A percentile compares a stretch with the other conserved stretches of the same genome.
Conservation (phyloP, 1,139 yeast species). For the Pichia sp. region DNA sequence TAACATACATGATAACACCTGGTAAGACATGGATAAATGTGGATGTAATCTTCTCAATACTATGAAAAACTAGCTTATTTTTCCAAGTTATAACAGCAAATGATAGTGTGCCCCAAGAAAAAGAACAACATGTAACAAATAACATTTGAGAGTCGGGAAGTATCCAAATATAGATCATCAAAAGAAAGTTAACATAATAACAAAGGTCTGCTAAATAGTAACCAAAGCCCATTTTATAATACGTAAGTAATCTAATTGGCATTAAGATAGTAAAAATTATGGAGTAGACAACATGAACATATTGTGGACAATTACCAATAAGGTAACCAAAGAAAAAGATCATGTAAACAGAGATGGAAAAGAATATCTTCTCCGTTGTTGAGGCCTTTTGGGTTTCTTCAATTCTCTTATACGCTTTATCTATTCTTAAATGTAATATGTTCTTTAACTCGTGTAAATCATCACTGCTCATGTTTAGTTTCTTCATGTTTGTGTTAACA, state of each 20-base stretch:
- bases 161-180: constrained; percentile 76
- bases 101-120: constrained; percentile 84
- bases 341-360: constrained; percentile 67
- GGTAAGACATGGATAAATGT: constrained; percentile 92
- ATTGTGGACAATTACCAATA: constrained; percentile 75
- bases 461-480: constrained; percentile 23
- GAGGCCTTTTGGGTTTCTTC: constrained; percentile 54
- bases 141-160: constrained; percentile 71
- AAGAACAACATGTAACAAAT: constrained; percentile 80
- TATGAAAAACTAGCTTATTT: constrained; percentile 87
- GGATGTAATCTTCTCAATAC: constrained; percentile 90
- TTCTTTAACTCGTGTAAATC: constrained; percentile 33
- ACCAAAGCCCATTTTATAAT: constrained; percentile 75
- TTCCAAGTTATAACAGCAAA: constrained; percentile 98
- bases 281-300: constrained; percentile 77
- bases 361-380: constrained; percentile 76
- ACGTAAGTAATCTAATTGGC: constrained; percentile 85
- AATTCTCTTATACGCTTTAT: constrained; percentile 57
- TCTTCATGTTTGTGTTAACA: constrained; percentile 10
- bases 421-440: constrained; percentile 39
- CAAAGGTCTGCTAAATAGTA: constrained; percentile 93
- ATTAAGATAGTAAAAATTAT: constrained; percentile 57
- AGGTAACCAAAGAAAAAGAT: constrained; percentile 73
- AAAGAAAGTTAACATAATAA: constrained; percentile 78
- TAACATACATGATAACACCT: constrained; percentile 82